Conservation (phyloP, 1,284 basidiomycete genomes). For the Moesziomyces globuligerus region DNA sequence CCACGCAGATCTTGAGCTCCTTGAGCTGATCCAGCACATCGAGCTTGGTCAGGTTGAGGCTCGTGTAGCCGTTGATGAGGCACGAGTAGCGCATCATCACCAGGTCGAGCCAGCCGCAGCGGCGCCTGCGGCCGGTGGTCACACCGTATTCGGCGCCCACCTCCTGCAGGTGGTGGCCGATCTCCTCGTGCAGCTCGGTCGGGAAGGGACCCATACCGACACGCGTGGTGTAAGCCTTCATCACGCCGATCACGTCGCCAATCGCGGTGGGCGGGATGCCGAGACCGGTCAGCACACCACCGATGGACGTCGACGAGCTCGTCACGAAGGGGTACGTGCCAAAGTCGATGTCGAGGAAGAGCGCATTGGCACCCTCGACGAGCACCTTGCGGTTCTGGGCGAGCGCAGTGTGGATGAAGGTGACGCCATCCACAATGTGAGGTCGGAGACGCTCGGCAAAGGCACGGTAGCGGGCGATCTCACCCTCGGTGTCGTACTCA, state of each 20-base stretch:
- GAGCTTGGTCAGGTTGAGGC: constrained; percentile 93
- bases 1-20: constrained; percentile 88
- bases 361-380: constrained; percentile 95
- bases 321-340: constrained; percentile 98
- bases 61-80: constrained; percentile 94
- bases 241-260: constrained; percentile 86
- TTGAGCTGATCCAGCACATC: constrained; percentile 87
- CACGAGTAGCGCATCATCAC: constrained; percentile 93
- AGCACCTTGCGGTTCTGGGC: constrained; percentile 79
- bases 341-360: constrained; percentile 98
- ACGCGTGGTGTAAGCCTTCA: constrained; percentile 97
- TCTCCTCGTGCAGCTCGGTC: constrained; percentile 87
- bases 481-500: constrained; percentile 97
- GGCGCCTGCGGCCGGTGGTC: constrained; percentile 88
- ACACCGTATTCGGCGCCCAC: constrained; percentile 91
- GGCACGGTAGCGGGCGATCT: constrained; percentile 88
- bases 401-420: constrained; percentile 85
- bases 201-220: constrained; percentile 98
- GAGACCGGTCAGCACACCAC: constrained; percentile 94
- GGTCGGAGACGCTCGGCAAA: constrained; percentile 87
- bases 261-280: constrained; percentile 90
- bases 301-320: constrained; percentile 89
- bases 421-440: constrained; percentile 86
- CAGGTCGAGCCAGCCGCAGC: constrained; percentile 97
- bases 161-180: constrained; percentile 89